phyloP scores from a whole-genome alignment of 1,284 basidiomycete species.

The Ganoderma boninense region DNA sequence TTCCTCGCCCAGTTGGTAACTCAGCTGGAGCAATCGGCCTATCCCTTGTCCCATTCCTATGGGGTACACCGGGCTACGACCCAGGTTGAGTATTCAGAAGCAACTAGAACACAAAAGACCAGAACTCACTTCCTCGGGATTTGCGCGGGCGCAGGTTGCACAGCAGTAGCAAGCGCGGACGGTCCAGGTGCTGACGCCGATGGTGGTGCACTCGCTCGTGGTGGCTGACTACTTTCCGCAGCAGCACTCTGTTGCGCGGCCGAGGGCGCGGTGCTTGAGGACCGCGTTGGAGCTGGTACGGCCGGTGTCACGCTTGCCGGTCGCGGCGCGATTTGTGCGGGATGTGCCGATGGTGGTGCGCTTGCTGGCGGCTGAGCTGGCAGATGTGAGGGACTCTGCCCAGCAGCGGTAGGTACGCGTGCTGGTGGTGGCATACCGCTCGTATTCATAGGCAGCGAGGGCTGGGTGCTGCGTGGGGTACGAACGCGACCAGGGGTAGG shows the following conservation, averaged over 20 bases:
- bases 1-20: conserved; percentile 64
- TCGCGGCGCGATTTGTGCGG: conserved; percentile 32
- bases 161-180: not conserved
- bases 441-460: conserved; percentile 34
- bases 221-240: conserved; percentile 11
- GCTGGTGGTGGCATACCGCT: conserved; percentile 27
- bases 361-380: conserved; percentile 34
- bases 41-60: conserved; percentile 68
- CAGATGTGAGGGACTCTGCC: conserved; percentile 37
- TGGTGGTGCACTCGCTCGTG: conserved; percentile 27
- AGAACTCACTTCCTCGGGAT: conserved; percentile 17
- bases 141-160: conserved; percentile 3
- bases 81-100: not conserved
- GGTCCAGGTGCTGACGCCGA: conserved; percentile 24
- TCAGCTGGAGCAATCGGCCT: conserved; percentile 69
- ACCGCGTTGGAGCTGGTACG: conserved; percentile 13
- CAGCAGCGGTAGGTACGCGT: conserved; percentile 26
- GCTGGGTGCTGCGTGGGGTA: conserved; percentile 37
- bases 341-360: conserved; percentile 31
- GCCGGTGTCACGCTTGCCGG: conserved; percentile 34
- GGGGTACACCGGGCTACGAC: conserved; percentile 14
- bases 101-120: not conserved
- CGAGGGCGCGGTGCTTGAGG: conserved; percentile 16
- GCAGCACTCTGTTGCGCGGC: conserved; percentile 16
- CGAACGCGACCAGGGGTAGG: conserved; percentile 27